Percentiles rank a stretch among this genome's conserved stretches.
These are phyloP conservation scores for Pleurotus sapidus DNA, from an alignment of 768 basidiomycete species.

Conservation along the genomic window DNA sequence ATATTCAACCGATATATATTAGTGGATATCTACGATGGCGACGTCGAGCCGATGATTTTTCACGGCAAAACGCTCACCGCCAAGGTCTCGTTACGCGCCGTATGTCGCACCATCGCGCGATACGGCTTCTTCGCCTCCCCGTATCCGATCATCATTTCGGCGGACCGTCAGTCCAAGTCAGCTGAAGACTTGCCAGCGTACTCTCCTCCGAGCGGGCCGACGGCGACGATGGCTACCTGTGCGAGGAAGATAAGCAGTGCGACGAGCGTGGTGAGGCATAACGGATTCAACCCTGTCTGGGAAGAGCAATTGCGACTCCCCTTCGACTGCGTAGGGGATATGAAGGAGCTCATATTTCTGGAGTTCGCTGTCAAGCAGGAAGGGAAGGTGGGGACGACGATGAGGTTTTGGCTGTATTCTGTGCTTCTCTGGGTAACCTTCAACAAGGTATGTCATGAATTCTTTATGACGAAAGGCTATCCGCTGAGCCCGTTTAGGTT, in stretches of 20 bases:
- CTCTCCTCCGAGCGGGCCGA: constrained; percentile 7
- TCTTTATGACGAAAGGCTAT: neutral
- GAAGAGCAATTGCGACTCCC: constrained; percentile 67
- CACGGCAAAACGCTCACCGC: constrained; percentile 92
- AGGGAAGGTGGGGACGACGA: constrained; percentile 49
- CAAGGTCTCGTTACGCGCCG: constrained; percentile 78
- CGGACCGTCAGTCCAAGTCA: constrained; percentile 55
- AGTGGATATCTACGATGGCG: constrained; percentile 96
- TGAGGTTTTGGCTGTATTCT: constrained; percentile 74
- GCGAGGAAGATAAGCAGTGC: constrained; percentile 48
- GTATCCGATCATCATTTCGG: constrained; percentile 94
- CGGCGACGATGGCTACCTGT: constrained; percentile 22
- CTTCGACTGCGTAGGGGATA: constrained; percentile 74
- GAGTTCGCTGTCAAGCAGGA: constrained; percentile 75
- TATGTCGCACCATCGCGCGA: constrained; percentile 83
- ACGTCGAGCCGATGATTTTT: constrained; percentile 81
- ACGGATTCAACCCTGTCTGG: constrained; percentile 95
- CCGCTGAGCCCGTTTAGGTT: constrained; percentile 46
- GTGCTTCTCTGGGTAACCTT: constrained; percentile 70
- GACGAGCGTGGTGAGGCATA: constrained; percentile 77
- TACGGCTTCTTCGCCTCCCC: constrained; percentile 94
- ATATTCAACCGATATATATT: neutral
- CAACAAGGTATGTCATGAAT: constrained; percentile 53
- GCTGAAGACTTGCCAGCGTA: neutral
- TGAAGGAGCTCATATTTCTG: constrained; percentile 86